These are phyloP conservation scores for Podospora australis DNA, from an alignment of 495 filamentous ascomycete species.

Conservation along the genomic window DNA sequence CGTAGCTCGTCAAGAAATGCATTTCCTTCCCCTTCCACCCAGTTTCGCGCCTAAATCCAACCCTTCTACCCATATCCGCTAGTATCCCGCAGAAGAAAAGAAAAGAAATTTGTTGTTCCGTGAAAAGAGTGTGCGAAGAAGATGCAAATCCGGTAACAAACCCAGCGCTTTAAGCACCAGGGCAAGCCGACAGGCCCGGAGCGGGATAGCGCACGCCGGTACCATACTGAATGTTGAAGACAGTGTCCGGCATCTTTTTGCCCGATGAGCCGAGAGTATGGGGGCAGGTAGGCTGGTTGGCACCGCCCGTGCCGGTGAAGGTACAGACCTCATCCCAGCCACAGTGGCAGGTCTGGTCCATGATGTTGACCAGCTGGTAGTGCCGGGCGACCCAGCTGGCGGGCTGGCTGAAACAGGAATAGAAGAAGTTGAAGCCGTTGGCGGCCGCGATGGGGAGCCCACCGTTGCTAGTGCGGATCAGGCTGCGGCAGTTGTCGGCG, in stretches of 20 bases:
- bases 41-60: too few relatives aligned
- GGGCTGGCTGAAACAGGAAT: conserved; percentile 29
- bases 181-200: not conserved
- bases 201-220: conserved; percentile 14
- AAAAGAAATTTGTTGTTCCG: too few relatives aligned
- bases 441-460: conserved; percentile 35
- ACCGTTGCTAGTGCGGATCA: conserved; percentile 19
- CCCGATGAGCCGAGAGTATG: conserved; percentile 24
- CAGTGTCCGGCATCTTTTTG: conserved; percentile 6
- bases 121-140: too few relatives aligned
- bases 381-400: conserved; percentile 31
- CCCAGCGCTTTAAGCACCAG: too few relatives aligned
- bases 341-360: conserved; percentile 29
- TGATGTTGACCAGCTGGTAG: conserved; percentile 33
- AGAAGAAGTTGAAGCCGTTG: conserved; percentile 39
- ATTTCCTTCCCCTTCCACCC: too few relatives aligned
- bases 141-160: too few relatives aligned
- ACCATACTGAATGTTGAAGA: conserved; percentile 35
- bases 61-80: too few relatives aligned
- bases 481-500: conserved; percentile 25
- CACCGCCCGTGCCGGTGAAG: conserved; percentile 27
- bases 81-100: too few relatives aligned
- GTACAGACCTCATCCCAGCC: conserved; percentile 35
- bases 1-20: too few relatives aligned
- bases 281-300: conserved; percentile 34